Evolutionary conservation across 495 filamentous ascomycete genomes (phyloP).

Genomic region (Penicillium manginii): DNA sequence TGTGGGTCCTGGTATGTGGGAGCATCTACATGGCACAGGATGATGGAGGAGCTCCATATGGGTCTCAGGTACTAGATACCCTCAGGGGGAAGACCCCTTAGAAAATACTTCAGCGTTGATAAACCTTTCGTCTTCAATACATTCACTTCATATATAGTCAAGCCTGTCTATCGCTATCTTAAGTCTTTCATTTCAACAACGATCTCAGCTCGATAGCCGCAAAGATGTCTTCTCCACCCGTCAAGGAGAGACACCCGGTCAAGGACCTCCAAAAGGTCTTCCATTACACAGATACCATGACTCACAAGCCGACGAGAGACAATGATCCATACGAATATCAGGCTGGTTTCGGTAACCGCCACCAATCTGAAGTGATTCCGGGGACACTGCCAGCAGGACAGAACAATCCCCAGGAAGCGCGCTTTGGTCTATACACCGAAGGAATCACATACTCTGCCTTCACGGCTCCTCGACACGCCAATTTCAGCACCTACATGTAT

Average conservation of each 20-base stretch:
- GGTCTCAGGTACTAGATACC: background rate
- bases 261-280: constrained; percentile 47
- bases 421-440: constrained; percentile 60
- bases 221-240: constrained; percentile 26
- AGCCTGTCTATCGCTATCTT: background rate
- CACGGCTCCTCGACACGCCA: constrained; percentile 41
- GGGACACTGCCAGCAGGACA: constrained; percentile 45
- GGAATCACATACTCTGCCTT: constrained; percentile 61
- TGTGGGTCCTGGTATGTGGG: constrained; percentile 20
- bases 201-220: background rate
- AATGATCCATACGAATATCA: constrained; percentile 49
- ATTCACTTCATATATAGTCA: background rate
- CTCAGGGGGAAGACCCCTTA: background rate
- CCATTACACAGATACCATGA: constrained; percentile 48
- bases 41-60: constrained; percentile 14
- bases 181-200: background rate
- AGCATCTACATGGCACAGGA: background rate
- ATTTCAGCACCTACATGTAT: constrained; percentile 49
- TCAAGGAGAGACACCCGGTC: constrained; percentile 33
- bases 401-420: constrained; percentile 44
- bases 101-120: background rate
- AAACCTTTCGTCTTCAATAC: background rate
- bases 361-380: constrained; percentile 46
- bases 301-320: constrained; percentile 44
- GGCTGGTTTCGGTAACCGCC: constrained; percentile 44